A percentile compares a stretch with the other conserved stretches of the same genome.
Evolutionary conservation across 495 filamentous ascomycete species (phyloP).

Genomic region (Cercophora newfieldiana): DNA sequence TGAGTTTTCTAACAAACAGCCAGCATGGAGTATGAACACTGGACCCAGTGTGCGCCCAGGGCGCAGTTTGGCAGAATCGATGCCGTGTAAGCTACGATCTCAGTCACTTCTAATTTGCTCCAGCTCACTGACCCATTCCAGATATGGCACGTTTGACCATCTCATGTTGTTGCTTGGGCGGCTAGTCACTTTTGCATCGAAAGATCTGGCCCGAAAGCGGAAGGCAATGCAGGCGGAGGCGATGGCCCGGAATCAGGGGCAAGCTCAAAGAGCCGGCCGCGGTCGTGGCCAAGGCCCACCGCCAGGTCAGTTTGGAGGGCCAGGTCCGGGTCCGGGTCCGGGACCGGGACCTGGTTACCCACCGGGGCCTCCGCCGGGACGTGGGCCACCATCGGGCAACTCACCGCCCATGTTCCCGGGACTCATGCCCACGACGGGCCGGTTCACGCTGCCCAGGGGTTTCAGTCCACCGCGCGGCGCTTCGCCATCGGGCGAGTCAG

Average conservation of each 20-base stretch:
- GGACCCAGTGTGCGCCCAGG: constrained; percentile 83
- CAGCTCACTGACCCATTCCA: constrained; percentile 15
- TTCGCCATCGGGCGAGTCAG: constrained; percentile 37
- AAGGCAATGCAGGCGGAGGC: constrained; percentile 49
- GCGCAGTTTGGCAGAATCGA: constrained; percentile 75
- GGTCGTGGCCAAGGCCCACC: neutral
- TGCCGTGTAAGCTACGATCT: constrained; percentile 55
- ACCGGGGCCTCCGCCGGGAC: constrained; percentile 16
- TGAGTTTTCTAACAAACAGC: constrained; percentile 20
- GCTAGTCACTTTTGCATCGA: constrained; percentile 75
- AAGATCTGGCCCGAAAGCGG: constrained; percentile 77
- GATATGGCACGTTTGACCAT: constrained; percentile 84
- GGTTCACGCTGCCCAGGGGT: constrained; percentile 55
- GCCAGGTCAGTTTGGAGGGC: neutral
- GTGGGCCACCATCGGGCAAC: constrained; percentile 28
- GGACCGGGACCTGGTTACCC: constrained; percentile 2
- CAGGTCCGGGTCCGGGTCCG: neutral
- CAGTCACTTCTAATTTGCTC: neutral
- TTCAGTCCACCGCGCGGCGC: constrained; percentile 50
- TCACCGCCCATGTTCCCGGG: constrained; percentile 54
- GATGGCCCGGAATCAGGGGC: constrained; percentile 18
- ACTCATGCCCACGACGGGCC: constrained; percentile 60
- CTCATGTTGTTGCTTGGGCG: constrained; percentile 79
- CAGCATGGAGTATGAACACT: constrained; percentile 77
- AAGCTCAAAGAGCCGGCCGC: neutral